Base-by-base conservation (phyloP, 1,284 basidiomycete species). In the Tetrapyrgos nigripes region DNA sequence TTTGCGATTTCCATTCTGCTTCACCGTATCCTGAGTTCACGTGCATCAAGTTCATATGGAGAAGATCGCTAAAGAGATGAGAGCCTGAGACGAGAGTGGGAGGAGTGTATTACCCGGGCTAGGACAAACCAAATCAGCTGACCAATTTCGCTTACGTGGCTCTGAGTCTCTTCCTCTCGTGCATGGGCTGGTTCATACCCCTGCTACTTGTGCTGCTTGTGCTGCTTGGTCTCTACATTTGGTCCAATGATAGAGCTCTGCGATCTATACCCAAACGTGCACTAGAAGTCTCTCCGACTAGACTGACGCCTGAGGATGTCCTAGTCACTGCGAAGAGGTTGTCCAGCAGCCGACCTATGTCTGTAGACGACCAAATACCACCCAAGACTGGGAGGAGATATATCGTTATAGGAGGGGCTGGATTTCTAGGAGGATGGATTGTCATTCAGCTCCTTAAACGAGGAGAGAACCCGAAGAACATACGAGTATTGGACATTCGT, bases 341-440 rank as follows among this genome's bases (percentile, higher is more conserved):
- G 11, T 68, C 66, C 43, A 66, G 70, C 5, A 68, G 61, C 28
- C 48, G 73, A 0, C 73, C 74, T 5, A 65, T 77, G 51, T 72
- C 68, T 35, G 57, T 74, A 28, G 63, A 72, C 11, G 73, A 73
- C 10, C 73, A 78, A 66, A 69, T 86, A 27, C 82, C 83, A 4
- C 79, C 79, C 1, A 80, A 75, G 64, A 87, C 84, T 1, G 83
- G 83, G 11, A 73, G 85, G 56, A 74, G 81, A 48, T 87, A 87
- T 63, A 82, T 86, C 52, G 75, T 86, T 2, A 70, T 82, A 46
- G 84, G 84, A 46, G 84, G 85, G 61, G 83, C 85, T 2, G 89
- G 89, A 0, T 90, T 91, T 59, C 69, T 91, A 5, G 90, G 90
- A 10, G 87, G 88, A 13, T 92, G 90, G 90, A 85, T 92, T 40